These are phyloP conservation scores for Canariomyces notabilis DNA, from an alignment of 2,329 filamentous ascomycete genomes.

Conservation along the genomic window DNA sequence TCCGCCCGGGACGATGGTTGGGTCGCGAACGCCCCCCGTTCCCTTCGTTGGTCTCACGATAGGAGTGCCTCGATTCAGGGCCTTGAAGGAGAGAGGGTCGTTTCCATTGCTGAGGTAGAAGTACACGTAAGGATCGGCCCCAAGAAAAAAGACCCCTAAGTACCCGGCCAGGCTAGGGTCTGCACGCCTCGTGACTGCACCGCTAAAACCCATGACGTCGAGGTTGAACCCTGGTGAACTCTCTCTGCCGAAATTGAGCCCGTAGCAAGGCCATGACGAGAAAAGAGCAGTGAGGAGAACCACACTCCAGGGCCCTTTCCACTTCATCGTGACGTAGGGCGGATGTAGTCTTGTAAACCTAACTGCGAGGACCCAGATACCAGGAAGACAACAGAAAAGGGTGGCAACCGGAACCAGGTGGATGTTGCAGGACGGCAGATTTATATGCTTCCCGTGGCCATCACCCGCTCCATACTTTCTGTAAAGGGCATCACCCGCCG, in stretches of 20 bases:
- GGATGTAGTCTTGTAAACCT: neutral
- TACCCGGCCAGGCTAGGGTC: constrained; percentile 44
- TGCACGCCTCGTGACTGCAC: constrained; percentile 29
- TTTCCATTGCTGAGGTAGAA: constrained; percentile 51
- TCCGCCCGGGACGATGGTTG: constrained; percentile 43
- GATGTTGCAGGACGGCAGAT: neutral
- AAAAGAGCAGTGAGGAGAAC: constrained; percentile 3
- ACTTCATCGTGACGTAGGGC: constrained; percentile 4
- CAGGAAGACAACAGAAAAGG: constrained; percentile 9
- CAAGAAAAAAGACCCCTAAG: constrained; percentile 51
- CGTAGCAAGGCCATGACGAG: constrained; percentile 11
- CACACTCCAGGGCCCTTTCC: neutral
- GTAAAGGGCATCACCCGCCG: neutral
- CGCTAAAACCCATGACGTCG: constrained; percentile 24
- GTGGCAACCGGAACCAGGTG: constrained; percentile 11
- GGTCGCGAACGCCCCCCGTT: constrained; percentile 49
- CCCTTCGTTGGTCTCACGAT: constrained; percentile 46
- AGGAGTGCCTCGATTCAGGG: constrained; percentile 44
- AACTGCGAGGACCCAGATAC: constrained; percentile 8
- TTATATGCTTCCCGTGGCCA: constrained; percentile 12
- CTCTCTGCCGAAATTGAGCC: constrained; percentile 9
- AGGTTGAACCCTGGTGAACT: constrained; percentile 11
- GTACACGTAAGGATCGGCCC: constrained; percentile 48
- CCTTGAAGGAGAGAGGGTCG: constrained; percentile 42
- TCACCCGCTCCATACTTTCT: neutral